A percentile compares a stretch with the other conserved stretches of the same genome.
phyloP scores from a whole-genome alignment of 306 rosid genomes.

The Quercus agrifolia region DNA sequence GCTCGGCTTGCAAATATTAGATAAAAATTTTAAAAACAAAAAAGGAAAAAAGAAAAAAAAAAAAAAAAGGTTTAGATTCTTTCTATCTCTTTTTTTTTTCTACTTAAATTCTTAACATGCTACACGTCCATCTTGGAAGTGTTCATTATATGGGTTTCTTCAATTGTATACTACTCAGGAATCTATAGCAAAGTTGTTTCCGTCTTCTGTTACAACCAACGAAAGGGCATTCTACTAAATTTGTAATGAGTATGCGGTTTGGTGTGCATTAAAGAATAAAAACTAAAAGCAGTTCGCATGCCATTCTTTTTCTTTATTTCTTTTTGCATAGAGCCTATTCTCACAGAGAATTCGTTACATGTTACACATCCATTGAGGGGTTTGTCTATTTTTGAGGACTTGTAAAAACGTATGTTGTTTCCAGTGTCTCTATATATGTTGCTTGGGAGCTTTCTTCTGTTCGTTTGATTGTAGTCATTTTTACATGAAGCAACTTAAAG shows the following conservation, averaged over 20 bases:
- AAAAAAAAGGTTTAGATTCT: neutral
- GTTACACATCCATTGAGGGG: neutral
- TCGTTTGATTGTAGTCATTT: no score
- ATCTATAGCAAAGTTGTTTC: neutral
- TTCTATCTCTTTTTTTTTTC: neutral
- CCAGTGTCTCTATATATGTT: no score
- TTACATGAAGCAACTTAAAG: no score
- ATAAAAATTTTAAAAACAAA: no score
- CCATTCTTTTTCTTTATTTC: neutral
- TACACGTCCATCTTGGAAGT: neutral
- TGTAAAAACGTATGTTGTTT: no score
- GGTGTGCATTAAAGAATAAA: neutral
- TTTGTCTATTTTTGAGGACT: neutral
- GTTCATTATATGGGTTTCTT: neutral
- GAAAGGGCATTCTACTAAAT: neutral
- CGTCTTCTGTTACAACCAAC: neutral
- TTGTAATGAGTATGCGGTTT: neutral
- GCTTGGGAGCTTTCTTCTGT: no score
- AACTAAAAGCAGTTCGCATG: neutral
- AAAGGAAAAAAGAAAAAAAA: no score
- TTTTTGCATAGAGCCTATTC: neutral
- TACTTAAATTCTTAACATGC: neutral
- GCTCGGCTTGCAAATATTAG: slow-evolving; percentile 54
- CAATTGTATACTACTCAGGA: neutral
- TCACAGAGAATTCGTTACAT: neutral